Evolutionary conservation across 305 asterid genomes (phyloP), one percentile per base, ranked within the genome.

Genomic region (Coffea humblotiana): DNA sequence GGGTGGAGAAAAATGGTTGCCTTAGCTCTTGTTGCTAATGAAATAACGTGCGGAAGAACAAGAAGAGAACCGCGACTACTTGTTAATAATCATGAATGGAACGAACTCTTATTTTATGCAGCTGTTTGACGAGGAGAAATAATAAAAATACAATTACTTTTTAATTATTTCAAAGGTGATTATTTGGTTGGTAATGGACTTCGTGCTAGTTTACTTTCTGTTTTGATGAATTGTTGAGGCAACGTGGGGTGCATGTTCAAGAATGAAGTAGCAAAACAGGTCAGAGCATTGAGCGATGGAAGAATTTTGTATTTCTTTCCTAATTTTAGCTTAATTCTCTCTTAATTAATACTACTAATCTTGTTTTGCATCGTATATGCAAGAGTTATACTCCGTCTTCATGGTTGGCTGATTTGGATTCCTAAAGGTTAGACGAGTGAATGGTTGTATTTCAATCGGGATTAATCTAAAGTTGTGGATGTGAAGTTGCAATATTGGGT

Each of bases 201-300:
- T 78, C 74, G 80, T 71, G 71, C 72, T 76, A 2, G 67, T 76
- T 76, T 15, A 23, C 14, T 32, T 71, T 79, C 43, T 78, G 64
- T 66, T 60, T 75, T 82, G 58, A 43, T 80, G 80, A 68, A 74
- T 71, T 77, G 80, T 69, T 32, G 67, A 72, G 74, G 72, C 77
- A 72, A 84, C 81, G 84, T 88, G 88, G 79, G 91, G 84, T 84
- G 86, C 85, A 86, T 79, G 84, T 80, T 82, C 56, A 18, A 19
- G 43, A 71, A 73, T 25, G 70, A 71, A 72, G n/a, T 11, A 15
- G 52, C 65, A 71, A 52, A 68, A 80, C 78, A 80, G 74, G 56
- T 72, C 70, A 76, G n/a, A 82, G 73, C 75, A 70, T 84, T 77
- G 71, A 74, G 77, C 19, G 16, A 52, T 48, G 65, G 45, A 32